phyloP scores from a whole-genome alignment of 2,329 filamentous ascomycete genomes.

The Trichophyton schoenleinii region DNA sequence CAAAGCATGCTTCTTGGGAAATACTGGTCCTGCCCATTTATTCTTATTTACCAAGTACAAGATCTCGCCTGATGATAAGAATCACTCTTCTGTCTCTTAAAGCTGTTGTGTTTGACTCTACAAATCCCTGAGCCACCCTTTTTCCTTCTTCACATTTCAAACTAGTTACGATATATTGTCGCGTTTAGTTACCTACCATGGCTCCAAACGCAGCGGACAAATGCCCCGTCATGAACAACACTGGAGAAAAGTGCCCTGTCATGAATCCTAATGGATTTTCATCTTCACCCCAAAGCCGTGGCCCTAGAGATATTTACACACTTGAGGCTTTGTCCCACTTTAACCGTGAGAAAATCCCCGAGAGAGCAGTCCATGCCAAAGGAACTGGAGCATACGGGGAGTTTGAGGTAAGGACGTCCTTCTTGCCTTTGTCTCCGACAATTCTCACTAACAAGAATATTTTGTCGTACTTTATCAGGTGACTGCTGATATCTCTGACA shows the following conservation, averaged over 20 bases:
- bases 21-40: not conserved
- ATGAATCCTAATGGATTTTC: not conserved
- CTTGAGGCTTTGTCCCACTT: constrained; percentile 20
- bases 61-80: not conserved
- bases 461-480: not conserved
- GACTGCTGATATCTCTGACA: constrained; percentile 2
- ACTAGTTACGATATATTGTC: no score
- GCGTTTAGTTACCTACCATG: not conserved
- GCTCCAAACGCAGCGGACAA: not conserved
- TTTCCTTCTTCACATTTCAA: no score
- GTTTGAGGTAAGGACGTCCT: constrained; percentile 20
- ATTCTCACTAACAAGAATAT: no score
- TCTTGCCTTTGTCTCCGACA: no score
- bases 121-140: not conserved
- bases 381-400: constrained; percentile 32
- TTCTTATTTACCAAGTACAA: not conserved
- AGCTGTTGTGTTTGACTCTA: not conserved
- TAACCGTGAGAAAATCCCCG: constrained; percentile 30
- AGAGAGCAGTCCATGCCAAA: constrained; percentile 34
- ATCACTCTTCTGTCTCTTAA: not conserved
- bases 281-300: not conserved
- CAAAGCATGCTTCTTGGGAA: not conserved
- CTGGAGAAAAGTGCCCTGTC: not conserved
- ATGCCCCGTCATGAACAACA: not conserved
- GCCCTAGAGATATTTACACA: not conserved